Conservation (phyloP, 495 filamentous ascomycete genomes). For the Trichoderma asperelloides region DNA sequence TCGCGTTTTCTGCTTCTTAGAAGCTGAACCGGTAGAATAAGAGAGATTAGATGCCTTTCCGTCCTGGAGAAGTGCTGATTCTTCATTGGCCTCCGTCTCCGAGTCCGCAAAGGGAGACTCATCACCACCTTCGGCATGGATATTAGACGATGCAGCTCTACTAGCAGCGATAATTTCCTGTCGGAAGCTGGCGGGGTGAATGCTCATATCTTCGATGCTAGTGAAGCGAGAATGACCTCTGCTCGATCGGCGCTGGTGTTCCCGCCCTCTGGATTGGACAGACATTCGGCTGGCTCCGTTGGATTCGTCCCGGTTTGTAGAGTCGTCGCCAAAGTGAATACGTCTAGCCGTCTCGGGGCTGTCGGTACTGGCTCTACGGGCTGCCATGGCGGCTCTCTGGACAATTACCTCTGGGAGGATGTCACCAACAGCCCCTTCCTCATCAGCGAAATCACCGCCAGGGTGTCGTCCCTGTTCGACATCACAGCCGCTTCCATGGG, state of each 20-base stretch:
- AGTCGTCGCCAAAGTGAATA: slow-evolving; percentile 23
- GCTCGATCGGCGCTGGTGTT: slow-evolving; percentile 45
- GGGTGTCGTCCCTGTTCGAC: slow-evolving; percentile 22
- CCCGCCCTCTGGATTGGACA: slow-evolving; percentile 27
- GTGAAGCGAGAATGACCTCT: slow-evolving; percentile 40
- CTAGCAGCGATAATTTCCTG: slow-evolving; percentile 77
- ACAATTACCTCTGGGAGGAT: slow-evolving; percentile 37
- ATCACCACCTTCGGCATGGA: slow-evolving; percentile 20
- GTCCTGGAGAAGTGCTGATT: slow-evolving; percentile 15
- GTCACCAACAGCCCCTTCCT: slow-evolving; percentile 29
- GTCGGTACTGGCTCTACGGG: slow-evolving; percentile 10
- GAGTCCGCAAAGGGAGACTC: slow-evolving; percentile 43
- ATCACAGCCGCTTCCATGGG: slow-evolving; percentile 15
- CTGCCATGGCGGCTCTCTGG: slow-evolving; percentile 15
- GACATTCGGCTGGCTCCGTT: slow-evolving; percentile 27
- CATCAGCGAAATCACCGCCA: slow-evolving; percentile 20
- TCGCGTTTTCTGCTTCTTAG: slow-evolving; percentile 12
- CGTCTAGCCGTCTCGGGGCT: slow-evolving; percentile 22
- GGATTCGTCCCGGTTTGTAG: slow-evolving; percentile 8
- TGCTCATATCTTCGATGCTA: slow-evolving; percentile 64
- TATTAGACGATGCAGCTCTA: slow-evolving; percentile 35
- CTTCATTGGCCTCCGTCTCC: slow-evolving; percentile 30
- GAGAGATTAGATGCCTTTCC: slow-evolving; percentile 18
- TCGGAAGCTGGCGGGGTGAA: slow-evolving; percentile 83
- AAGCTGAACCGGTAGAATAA: slow-evolving; percentile 14